Evolutionary conservation across 2,329 filamentous ascomycete genomes (phyloP), one percentile per base, ranked within the genome.

Genomic region (Epichloe uncinata): DNA sequence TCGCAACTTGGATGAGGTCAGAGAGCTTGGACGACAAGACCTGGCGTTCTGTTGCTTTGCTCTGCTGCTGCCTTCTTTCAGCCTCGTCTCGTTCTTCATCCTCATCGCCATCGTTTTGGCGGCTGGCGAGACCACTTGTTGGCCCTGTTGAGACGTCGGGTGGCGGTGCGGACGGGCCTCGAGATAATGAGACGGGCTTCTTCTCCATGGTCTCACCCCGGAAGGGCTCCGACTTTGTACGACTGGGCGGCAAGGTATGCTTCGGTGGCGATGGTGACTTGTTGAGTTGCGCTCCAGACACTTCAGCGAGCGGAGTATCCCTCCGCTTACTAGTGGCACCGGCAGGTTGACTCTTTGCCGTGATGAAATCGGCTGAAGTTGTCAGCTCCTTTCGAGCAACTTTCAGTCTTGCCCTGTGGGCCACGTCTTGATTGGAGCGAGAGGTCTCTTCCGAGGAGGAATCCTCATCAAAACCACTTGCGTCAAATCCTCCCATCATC

Each of bases 21-120:
- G 66, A 67, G 1, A 74, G 62, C 45, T 68, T 70, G 7, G 64
- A 66, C 3, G 70, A 64, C 48, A 74, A 64, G 44, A 61, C 69
- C 42, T 68, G 62, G 5, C 68, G 69, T 45, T 71, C 69, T 5
- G 64, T 65, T 12, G 57, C 63, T 42, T 61, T 64, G 48, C 60
- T 60, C 22, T 60, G 61, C 41, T 60, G 61, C 42, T 58, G 58
- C n/a, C 55, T 55, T 37, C 55, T 55, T 37, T 54, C 57, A 33
- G 44, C 8, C 9, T 30, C 30, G 30, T 30, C 30, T 11, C 30
- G 9, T 30, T 30, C 30, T 4, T 30, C 30, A 30, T 53, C 51
- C 35, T 53, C 49, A 40, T 56, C 49, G 52, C 13, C 33, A 44
- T 50, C 8, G 8, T 11, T 12, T 8, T 26, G 8, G 35, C 35